These are phyloP conservation scores for Hippophae tibetana DNA, from an alignment of 306 rosid species.

Conservation along the genomic window DNA sequence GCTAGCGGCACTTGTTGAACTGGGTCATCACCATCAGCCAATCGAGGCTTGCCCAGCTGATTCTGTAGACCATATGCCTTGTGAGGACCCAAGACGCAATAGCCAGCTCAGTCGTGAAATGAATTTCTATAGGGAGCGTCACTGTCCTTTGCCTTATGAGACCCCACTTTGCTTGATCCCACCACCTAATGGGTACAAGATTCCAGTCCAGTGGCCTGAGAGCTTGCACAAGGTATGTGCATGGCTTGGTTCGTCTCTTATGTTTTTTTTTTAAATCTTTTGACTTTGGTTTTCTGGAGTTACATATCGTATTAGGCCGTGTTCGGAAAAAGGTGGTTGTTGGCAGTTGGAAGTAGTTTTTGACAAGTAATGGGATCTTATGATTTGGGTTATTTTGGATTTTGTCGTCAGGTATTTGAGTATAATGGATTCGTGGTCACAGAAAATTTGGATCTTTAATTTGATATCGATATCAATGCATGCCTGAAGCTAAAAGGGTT, in stretches of 20 bases:
- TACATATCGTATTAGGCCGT: not conserved
- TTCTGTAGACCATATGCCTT: conserved; percentile 86
- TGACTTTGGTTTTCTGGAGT: not conserved
- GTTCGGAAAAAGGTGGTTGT: not conserved
- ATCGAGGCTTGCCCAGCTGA: conserved; percentile 70
- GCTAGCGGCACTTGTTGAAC: conserved; percentile 50
- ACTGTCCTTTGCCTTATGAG: conserved; percentile 58
- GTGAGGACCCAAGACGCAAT: conserved; percentile 80
- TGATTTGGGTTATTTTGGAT: not conserved
- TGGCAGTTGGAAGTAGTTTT: not conserved
- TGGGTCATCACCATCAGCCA: conserved; percentile 37
- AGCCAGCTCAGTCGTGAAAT: conserved; percentile 86
- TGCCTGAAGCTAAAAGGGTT: too few relatives aligned
- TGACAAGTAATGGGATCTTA: not conserved
- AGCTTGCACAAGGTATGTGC: conserved; percentile 73
- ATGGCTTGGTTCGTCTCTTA: not conserved
- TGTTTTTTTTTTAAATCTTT: not conserved
- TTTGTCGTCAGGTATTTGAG: not conserved
- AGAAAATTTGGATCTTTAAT: too few relatives aligned
- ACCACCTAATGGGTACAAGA: conserved; percentile 59
- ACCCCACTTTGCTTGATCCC: conserved; percentile 83
- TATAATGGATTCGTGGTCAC: too few relatives aligned
- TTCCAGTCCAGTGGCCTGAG: conserved; percentile 89
- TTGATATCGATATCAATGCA: too few relatives aligned
- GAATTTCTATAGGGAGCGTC: conserved; percentile 89